Conservation (phyloP, 768 basidiomycete genomes). For the Gyrodon lividus region DNA sequence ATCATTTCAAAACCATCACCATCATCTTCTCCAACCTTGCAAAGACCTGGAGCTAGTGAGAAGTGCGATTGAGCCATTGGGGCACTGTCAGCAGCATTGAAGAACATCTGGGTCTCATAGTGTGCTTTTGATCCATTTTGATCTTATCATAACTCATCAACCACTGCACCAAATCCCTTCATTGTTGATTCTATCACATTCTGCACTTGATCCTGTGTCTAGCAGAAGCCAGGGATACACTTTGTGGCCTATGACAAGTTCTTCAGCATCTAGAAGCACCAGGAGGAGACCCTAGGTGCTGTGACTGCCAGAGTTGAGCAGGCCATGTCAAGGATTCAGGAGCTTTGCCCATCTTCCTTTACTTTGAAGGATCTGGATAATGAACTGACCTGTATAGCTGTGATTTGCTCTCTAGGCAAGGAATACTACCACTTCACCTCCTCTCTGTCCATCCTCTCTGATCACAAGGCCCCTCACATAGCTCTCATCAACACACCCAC, state of each 20-base stretch:
- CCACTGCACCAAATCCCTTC: neutral
- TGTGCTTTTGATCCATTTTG: neutral
- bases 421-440: slow-evolving; percentile 13
- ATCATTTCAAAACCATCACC: too few species aligned
- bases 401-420: slow-evolving; percentile 7
- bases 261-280: slow-evolving; percentile 6
- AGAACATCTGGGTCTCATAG: too few species aligned
- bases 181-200: neutral
- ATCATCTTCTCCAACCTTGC: too few species aligned
- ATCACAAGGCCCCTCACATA: too few species aligned
- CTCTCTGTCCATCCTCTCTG: slow-evolving; percentile 9
- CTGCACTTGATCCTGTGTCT: slow-evolving; percentile 1
- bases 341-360: neutral
- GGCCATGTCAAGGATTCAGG: slow-evolving; percentile 7
- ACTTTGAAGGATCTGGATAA: neutral
- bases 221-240: slow-evolving; percentile 2
- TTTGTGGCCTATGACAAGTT: slow-evolving; percentile 11
- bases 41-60: too few species aligned
- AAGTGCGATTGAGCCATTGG: too few species aligned
- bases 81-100: too few species aligned
- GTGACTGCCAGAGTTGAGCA: slow-evolving; percentile 5
- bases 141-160: neutral
- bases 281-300: slow-evolving; percentile 2
- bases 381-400: slow-evolving; percentile 9
- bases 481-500: too few species aligned